phyloP scores from a whole-genome alignment of 257 asterid genomes.

The Nicotiana tabacum region DNA sequence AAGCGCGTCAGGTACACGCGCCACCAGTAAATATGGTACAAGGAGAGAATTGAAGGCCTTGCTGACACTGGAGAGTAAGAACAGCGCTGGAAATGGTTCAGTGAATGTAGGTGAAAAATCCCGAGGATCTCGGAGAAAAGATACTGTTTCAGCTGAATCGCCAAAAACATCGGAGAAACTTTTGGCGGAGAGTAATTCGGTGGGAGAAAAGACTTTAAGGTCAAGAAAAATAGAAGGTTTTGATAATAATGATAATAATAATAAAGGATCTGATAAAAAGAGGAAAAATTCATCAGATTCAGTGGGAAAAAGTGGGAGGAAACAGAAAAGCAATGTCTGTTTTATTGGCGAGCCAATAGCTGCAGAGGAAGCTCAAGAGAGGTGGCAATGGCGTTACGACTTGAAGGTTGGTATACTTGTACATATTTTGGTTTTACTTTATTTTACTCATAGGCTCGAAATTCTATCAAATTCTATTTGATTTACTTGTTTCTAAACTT shows the following conservation, averaged over 20 bases:
- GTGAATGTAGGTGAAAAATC: background rate
- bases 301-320: background rate
- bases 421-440: background rate
- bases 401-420: constrained; percentile 51
- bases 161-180: background rate
- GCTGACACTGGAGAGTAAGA: background rate
- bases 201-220: constrained; percentile 42
- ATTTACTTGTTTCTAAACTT: no score
- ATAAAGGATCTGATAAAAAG: constrained; percentile 1
- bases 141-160: constrained; percentile 6
- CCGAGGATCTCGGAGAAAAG: background rate
- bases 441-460: no score
- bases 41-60: background rate
- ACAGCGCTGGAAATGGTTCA: background rate
- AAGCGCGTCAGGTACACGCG: background rate
- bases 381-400: constrained; percentile 91
- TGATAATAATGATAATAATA: constrained; percentile 10
- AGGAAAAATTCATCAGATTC: background rate
- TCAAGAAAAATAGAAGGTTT: constrained; percentile 33
- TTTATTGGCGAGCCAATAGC: constrained; percentile 72
- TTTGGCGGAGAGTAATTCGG: background rate
- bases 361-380: constrained; percentile 57
- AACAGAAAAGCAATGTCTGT: constrained; percentile 22
- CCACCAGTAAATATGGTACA: background rate
- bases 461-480: no score